Conservation (phyloP, 148 eudicot species). For the Pharnaceum exiguum region DNA sequence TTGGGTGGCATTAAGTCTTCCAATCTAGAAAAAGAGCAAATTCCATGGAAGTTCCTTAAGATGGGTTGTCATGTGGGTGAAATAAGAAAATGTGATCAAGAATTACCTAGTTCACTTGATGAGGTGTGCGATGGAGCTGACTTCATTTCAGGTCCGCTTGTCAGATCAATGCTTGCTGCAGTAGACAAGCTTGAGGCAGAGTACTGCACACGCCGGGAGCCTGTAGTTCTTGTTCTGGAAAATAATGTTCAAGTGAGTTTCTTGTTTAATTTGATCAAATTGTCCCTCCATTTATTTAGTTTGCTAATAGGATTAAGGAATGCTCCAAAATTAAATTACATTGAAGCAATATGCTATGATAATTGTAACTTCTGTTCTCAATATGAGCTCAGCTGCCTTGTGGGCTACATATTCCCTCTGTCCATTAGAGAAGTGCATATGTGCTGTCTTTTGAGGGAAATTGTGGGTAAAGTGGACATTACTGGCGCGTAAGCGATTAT, state of each 20-base stretch:
- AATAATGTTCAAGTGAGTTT: constrained; percentile 70
- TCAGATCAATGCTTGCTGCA: constrained; percentile 37
- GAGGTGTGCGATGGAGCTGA: constrained; percentile 20
- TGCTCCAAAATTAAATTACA: too few relatives aligned
- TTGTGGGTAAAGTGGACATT: too few relatives aligned
- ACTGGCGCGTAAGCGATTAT: too few relatives aligned
- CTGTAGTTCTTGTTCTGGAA: constrained; percentile 79
- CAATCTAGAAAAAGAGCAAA: constrained; percentile 29
- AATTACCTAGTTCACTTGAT: constrained; percentile 7
- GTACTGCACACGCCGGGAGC: constrained; percentile 45
- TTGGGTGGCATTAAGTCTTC: constrained; percentile 41
- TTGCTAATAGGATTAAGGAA: too few relatives aligned
- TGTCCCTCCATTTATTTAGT: too few relatives aligned
- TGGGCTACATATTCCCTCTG: too few relatives aligned
- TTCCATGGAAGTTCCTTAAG: constrained; percentile 44
- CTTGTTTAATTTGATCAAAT: constrained; percentile 7
- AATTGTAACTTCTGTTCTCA: too few relatives aligned
- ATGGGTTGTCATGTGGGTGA: constrained; percentile 58
- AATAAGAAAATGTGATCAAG: constrained; percentile 15
- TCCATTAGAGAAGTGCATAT: too few relatives aligned
- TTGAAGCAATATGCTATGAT: too few relatives aligned
- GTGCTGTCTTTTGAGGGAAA: too few relatives aligned
- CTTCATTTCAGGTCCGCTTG: constrained; percentile 25
- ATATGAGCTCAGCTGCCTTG: too few relatives aligned
- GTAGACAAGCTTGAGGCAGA: constrained; percentile 38